A percentile compares a stretch with the other conserved stretches of the same genome.
Evolutionary conservation across 2,329 filamentous ascomycete genomes (phyloP).

Genomic region (Microcyclospora tardicrescens): DNA sequence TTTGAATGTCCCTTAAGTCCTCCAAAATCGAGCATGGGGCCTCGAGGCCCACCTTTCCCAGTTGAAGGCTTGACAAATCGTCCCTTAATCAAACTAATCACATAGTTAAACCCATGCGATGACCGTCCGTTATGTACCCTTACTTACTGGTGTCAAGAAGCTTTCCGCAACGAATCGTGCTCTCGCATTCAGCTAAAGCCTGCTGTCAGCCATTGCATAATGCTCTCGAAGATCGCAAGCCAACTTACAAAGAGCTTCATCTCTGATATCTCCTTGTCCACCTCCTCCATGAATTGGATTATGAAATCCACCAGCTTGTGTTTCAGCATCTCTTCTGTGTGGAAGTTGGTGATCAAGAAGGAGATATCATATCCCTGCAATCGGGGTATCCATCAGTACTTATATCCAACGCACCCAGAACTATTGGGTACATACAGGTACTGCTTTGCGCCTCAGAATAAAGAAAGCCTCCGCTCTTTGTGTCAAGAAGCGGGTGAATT

Average conservation of each 20-base stretch:
- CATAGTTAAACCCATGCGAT: no score
- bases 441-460: slow-evolving; percentile 84
- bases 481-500: slow-evolving; percentile 93
- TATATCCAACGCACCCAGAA: not conserved
- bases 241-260: slow-evolving; percentile 95
- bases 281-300: slow-evolving; percentile 99
- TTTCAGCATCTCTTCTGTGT: slow-evolving; percentile 97
- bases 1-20: no score
- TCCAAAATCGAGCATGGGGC: no score
- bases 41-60: no score
- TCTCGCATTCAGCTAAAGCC: slow-evolving; percentile 70
- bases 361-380: slow-evolving; percentile 93
- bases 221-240: not conserved
- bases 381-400: not conserved
- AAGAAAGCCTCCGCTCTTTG: slow-evolving; percentile 96
- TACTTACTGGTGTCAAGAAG: slow-evolving; percentile 77
- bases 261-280: slow-evolving; percentile 99
- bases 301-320: slow-evolving; percentile 99
- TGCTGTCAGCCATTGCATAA: slow-evolving; percentile 16
- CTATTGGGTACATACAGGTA: slow-evolving; percentile 52
- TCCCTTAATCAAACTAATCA: no score
- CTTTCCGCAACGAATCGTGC: slow-evolving; percentile 97
- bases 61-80: no score
- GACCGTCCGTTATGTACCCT: no score
- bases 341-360: slow-evolving; percentile 96